A percentile compares a stretch with the other conserved stretches of the same genome.
These are phyloP conservation scores for Hippophae rhamnoides DNA, from an alignment of 306 rosid genomes.

Conservation along the genomic window DNA sequence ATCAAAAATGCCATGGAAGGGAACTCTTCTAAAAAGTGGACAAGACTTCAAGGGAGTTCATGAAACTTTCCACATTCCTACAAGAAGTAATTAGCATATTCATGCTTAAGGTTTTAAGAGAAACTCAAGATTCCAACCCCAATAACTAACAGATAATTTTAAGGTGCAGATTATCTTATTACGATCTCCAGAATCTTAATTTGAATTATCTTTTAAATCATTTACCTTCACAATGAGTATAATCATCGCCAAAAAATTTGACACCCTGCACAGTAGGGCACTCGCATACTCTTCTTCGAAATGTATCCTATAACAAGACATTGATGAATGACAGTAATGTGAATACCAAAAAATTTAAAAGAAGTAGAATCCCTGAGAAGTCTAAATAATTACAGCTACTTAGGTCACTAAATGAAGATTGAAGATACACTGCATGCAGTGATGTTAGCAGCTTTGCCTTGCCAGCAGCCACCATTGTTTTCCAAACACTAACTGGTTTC, in stretches of 20 bases:
- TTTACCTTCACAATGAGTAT: slow-evolving; percentile 83
- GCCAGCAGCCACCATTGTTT: slow-evolving; percentile 95
- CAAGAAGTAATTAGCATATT: too few species aligned
- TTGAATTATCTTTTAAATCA: slow-evolving; percentile 5
- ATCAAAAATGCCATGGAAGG: too few species aligned
- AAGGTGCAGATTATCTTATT: neutral
- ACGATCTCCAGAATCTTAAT: neutral
- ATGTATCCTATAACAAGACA: slow-evolving; percentile 56
- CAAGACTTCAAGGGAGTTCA: too few species aligned
- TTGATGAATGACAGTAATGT: slow-evolving; percentile 8
- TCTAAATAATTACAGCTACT: slow-evolving; percentile 1
- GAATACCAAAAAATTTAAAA: slow-evolving; percentile 5
- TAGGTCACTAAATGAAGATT: slow-evolving; percentile 3
- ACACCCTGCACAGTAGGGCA: slow-evolving; percentile 81
- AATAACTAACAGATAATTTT: neutral
- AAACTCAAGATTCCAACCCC: neutral
- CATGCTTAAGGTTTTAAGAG: neutral
- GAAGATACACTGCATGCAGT: slow-evolving; percentile 85
- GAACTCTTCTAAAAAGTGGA: neutral
- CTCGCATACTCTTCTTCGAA: slow-evolving; percentile 92
- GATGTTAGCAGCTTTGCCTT: slow-evolving; percentile 51
- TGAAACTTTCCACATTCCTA: too few species aligned
- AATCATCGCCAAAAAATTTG: slow-evolving; percentile 79
- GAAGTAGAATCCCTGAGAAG: neutral
- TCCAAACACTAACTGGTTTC: slow-evolving; percentile 89